phyloP scores from a whole-genome alignment of 305 asterid species.

The Ilex paraguariensis region DNA sequence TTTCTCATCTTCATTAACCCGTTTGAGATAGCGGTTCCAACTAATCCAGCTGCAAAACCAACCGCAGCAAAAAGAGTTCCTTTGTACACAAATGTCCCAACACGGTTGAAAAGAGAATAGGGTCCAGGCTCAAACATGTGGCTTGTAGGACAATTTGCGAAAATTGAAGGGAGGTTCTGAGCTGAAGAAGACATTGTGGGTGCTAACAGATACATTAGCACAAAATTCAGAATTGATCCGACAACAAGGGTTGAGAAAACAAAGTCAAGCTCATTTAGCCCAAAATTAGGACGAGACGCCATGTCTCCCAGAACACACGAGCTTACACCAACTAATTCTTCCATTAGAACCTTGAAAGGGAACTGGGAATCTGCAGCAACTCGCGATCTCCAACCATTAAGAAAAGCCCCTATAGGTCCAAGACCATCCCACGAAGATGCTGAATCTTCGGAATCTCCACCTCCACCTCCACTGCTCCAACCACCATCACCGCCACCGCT shows the following conservation, averaged over 20 bases:
- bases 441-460: slow-evolving; percentile 22
- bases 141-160: slow-evolving; percentile 39
- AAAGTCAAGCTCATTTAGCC: slow-evolving; percentile 42
- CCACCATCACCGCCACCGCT: slow-evolving; percentile 14
- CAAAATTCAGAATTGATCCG: slow-evolving; percentile 40
- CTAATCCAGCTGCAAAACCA: slow-evolving; percentile 47
- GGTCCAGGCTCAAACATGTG: slow-evolving; percentile 55
- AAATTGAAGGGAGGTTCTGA: slow-evolving; percentile 32
- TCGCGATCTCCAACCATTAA: slow-evolving; percentile 43
- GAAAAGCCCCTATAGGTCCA: slow-evolving; percentile 42
- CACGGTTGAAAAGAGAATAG: slow-evolving; percentile 27
- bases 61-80: slow-evolving; percentile 40
- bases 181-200: slow-evolving; percentile 22
- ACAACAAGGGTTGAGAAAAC: slow-evolving; percentile 48
- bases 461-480: slow-evolving; percentile 16
- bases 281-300: slow-evolving; percentile 44
- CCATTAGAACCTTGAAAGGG: slow-evolving; percentile 53
- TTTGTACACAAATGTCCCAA: slow-evolving; percentile 42
- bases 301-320: slow-evolving; percentile 42
- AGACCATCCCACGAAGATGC: slow-evolving; percentile 11
- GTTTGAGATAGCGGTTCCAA: slow-evolving; percentile 45
- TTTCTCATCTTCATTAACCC: slow-evolving; percentile 36
- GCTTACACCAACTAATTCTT: slow-evolving; percentile 45
- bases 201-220: slow-evolving; percentile 45
- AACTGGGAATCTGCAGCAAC: slow-evolving; percentile 49